Conservation (phyloP, 2,329 filamentous ascomycete species). For the Didymella glomerata region DNA sequence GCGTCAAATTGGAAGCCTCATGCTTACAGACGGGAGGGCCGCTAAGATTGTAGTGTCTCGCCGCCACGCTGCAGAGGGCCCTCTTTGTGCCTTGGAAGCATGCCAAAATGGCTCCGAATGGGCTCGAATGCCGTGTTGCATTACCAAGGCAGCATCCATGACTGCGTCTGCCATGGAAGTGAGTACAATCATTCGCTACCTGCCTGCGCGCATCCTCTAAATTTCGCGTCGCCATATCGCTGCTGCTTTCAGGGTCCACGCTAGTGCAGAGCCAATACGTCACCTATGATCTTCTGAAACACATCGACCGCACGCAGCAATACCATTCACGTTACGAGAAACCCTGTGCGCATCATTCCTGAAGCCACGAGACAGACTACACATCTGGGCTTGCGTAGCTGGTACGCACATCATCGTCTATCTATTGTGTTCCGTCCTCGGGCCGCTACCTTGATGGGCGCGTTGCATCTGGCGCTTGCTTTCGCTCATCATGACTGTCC, state of each 20-base stretch:
- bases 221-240: conserved; percentile 2
- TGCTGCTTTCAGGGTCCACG: conserved; percentile 26
- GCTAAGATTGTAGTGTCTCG: conserved; percentile 21
- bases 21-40: conserved; percentile 26
- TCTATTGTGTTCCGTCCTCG: background rate
- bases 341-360: conserved; percentile 27
- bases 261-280: conserved; percentile 29
- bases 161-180: conserved; percentile 5
- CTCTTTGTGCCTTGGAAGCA: conserved; percentile 23
- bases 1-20: conserved; percentile 16
- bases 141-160: conserved; percentile 26
- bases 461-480: conserved; percentile 5
- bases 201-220: conserved; percentile 11
- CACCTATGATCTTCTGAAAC: conserved; percentile 32
- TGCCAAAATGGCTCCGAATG: conserved; percentile 8
- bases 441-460: background rate
- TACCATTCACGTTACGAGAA: conserved; percentile 9
- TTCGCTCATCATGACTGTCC: background rate
- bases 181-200: conserved; percentile 5
- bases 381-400: conserved; percentile 29
- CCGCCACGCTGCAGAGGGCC: conserved; percentile 27
- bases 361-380: conserved; percentile 26
- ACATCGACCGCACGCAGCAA: conserved; percentile 26
- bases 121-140: conserved; percentile 11
- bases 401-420: conserved; percentile 2